Evolutionary conservation across 2,329 filamentous ascomycete genomes (phyloP).

Genomic region (Aspergillus pseudoglaucus): DNA sequence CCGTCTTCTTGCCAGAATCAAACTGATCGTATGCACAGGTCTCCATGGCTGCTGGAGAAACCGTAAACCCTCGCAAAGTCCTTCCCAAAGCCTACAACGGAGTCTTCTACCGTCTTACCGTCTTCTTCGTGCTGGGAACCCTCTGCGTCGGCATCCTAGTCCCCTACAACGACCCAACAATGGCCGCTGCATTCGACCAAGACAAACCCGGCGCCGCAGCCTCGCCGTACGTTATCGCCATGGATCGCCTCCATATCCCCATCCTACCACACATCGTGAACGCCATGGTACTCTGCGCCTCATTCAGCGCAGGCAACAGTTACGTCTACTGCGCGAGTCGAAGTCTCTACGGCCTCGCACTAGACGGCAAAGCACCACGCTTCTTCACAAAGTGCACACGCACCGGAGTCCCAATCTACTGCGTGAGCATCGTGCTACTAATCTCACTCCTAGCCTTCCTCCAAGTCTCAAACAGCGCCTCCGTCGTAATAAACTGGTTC

Average conservation of each 20-base stretch:
- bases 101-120: constrained; percentile 69
- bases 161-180: constrained; percentile 58
- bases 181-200: constrained; percentile 55
- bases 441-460: constrained; percentile 68
- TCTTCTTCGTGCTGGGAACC: constrained; percentile 69
- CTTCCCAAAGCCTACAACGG: constrained; percentile 71
- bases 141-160: constrained; percentile 67
- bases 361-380: constrained; percentile 64
- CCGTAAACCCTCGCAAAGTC: constrained; percentile 61
- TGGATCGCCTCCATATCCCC: constrained; percentile 58
- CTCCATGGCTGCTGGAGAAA: constrained; percentile 59
- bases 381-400: constrained; percentile 58
- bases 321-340: constrained; percentile 63
- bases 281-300: constrained; percentile 62
- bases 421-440: constrained; percentile 58
- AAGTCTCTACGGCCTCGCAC: constrained; percentile 61
- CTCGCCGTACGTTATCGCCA: constrained; percentile 63
- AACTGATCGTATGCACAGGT: constrained; percentile 22
- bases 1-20: background rate
- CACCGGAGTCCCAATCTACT: constrained; percentile 67
- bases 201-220: constrained; percentile 61
- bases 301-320: constrained; percentile 63
- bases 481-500: constrained; percentile 67
- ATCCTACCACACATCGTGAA: constrained; percentile 67
- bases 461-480: constrained; percentile 59